These are phyloP conservation scores for Colletotrichum camelliae DNA, from an alignment of 2,329 filamentous ascomycete species.

Conservation along the genomic window DNA sequence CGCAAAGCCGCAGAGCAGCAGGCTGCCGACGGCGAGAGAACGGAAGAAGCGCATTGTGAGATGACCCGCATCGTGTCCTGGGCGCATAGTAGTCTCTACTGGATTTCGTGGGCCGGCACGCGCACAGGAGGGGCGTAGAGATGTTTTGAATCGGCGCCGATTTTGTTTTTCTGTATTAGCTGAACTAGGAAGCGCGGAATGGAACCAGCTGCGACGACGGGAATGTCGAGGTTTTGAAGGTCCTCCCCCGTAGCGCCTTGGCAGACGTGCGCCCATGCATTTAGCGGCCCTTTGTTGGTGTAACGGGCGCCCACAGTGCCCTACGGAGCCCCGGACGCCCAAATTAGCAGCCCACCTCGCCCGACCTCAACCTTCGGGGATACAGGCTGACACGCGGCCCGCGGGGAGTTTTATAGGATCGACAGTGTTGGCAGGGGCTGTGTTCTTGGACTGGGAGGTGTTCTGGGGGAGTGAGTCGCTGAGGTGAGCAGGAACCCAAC, in stretches of 20 bases:
- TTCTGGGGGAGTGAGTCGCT: not conserved
- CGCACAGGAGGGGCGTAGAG: not conserved
- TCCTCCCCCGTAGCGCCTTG: constrained; percentile 4
- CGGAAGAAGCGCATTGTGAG: constrained; percentile 16
- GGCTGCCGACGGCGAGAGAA: constrained; percentile 5
- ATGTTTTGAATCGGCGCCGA: not conserved
- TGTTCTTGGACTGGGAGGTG: not conserved
- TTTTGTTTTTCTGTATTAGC: not conserved
- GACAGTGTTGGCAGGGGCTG: not conserved
- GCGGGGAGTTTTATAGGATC: not conserved
- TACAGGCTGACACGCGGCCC: constrained; percentile 7
- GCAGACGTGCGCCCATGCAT: constrained; percentile 16
- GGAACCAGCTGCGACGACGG: not conserved
- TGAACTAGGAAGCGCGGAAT: not conserved
- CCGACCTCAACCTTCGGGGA: not conserved
- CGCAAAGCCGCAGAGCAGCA: not conserved
- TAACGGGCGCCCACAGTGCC: constrained; percentile 1
- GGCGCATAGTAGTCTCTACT: constrained; percentile 12
- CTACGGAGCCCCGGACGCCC: not conserved
- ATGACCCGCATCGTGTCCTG: constrained; percentile 17
- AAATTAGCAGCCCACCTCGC: not conserved
- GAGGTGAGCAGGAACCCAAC: not conserved
- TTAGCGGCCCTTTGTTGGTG: not conserved
- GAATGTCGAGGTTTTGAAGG: constrained; percentile 18
- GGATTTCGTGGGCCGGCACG: not conserved